Evolutionary conservation across 75 land plant genomes (phyloP).

Genomic region (Cryptomeria japonica): DNA sequence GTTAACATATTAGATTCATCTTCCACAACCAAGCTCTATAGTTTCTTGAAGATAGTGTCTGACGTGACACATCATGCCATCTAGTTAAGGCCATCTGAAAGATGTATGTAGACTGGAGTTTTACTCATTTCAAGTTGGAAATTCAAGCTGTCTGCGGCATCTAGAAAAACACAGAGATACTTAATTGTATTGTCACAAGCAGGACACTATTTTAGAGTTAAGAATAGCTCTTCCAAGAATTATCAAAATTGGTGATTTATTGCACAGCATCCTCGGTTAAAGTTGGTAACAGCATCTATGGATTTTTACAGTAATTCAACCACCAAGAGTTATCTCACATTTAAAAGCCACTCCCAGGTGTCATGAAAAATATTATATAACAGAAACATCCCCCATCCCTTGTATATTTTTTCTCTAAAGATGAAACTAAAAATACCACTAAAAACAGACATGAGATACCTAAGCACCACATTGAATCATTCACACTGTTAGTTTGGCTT

Average conservation of each 20-base stretch:
- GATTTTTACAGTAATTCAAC: background rate
- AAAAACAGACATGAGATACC: background rate
- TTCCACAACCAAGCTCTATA: background rate
- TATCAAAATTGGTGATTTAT: background rate
- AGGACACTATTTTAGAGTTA: background rate
- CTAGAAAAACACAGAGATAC: background rate
- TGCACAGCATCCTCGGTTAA: background rate
- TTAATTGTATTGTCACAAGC: background rate
- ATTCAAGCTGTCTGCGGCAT: background rate
- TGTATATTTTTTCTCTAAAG: background rate
- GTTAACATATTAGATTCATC: background rate
- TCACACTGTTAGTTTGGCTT: background rate
- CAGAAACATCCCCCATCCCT: background rate
- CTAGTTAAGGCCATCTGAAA: background rate
- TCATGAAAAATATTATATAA: too few relatives aligned
- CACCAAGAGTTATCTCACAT: background rate
- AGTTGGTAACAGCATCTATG: background rate
- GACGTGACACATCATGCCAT: background rate
- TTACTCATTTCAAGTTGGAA: background rate
- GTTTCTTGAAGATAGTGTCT: too few relatives aligned
- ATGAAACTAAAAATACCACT: background rate
- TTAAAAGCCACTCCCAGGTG: background rate
- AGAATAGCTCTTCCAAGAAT: background rate
- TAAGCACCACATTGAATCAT: background rate
- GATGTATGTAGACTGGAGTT: background rate